Base-by-base conservation (phyloP, 495 filamentous ascomycete genomes). In the Aspergillus wentii region DNA sequence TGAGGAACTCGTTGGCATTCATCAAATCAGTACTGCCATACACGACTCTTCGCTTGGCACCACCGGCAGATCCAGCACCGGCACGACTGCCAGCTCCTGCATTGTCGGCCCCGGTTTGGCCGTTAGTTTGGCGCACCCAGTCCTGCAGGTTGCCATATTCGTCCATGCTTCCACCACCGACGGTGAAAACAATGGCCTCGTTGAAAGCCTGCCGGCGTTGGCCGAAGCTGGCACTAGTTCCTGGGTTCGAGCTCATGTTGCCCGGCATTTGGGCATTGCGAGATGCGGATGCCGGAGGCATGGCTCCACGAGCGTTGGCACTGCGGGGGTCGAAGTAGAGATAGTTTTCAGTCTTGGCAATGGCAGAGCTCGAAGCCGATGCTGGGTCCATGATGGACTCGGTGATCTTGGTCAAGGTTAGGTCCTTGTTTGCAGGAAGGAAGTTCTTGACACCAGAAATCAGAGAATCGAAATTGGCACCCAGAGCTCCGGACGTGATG, bases 391-490 rank as follows among this genome's bases (percentile, higher is more conserved):
- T 99, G 54, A 99, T 82, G 0, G 89, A 94, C 56, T 99, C 94
- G 8, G 88, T 88, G 56, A 99, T 96, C 62, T 97, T 95, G 33
- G 94, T 97, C 27, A 97, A 75, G 0, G 94, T 99, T 3, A 96
- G 74, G 54, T 99, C 94, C 50, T 89, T 86, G 64, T 99, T 92
- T 8, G 79, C 88, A 1, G 94, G 94, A 3, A 98, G 70, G 69
- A 98, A 95, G 61, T 96, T 97, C 69, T 97, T 97, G 64, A 99
- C 91, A 23, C 94, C 91, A n/a, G 88, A 89, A 44, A 99, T 89
- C 19, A 99, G 78, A 17, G 80, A 88, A 49, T 97, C 94, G 52
- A 97, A 89, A 57, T 95, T 95, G 35, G 90, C 81, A 18, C 85
- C 83, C 5, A 95, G 73, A 8, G 88, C 85, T 5, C 86, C 88